Percentiles rank a stretch among this genome's conserved stretches.
Conservation (phyloP, 2,329 filamentous ascomycete species). For the Achaetomium macrosporum region DNA sequence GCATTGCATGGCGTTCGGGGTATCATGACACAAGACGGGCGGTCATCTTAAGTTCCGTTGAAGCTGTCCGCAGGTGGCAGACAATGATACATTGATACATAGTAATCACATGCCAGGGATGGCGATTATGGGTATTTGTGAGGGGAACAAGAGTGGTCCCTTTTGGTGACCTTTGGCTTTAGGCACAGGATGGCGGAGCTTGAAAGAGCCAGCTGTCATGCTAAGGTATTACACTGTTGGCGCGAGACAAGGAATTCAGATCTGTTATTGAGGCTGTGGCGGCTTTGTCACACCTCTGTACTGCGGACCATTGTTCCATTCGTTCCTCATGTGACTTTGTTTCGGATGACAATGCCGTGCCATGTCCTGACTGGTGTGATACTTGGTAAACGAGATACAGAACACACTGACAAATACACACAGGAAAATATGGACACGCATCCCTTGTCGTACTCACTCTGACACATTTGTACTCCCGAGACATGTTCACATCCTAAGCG, state of each 20-base stretch:
- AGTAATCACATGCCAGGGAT: conserved; percentile 9
- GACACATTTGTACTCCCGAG: too few species aligned
- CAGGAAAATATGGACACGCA: too few species aligned
- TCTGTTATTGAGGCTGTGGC: background rate
- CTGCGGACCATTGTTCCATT: background rate
- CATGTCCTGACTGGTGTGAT: too few species aligned
- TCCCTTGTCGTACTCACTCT: too few species aligned
- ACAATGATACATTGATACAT: conserved; percentile 7
- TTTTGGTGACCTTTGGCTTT: background rate
- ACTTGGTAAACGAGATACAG: too few species aligned
- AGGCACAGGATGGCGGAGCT: background rate
- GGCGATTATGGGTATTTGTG: background rate
- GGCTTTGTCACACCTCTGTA: background rate
- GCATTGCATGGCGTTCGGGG: conserved; percentile 18
- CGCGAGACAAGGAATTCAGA: background rate
- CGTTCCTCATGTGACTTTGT: background rate
- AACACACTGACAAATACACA: too few species aligned
- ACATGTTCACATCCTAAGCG: too few species aligned
- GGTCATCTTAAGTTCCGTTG: background rate
- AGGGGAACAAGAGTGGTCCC: background rate
- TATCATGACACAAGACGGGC: background rate
- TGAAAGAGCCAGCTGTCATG: background rate
- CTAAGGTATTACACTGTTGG: background rate
- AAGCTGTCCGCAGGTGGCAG: background rate
- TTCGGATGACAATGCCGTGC: background rate